phyloP scores from a whole-genome alignment of 2,329 filamentous ascomycete species.

The Ophiosphaerella herpotricha region DNA sequence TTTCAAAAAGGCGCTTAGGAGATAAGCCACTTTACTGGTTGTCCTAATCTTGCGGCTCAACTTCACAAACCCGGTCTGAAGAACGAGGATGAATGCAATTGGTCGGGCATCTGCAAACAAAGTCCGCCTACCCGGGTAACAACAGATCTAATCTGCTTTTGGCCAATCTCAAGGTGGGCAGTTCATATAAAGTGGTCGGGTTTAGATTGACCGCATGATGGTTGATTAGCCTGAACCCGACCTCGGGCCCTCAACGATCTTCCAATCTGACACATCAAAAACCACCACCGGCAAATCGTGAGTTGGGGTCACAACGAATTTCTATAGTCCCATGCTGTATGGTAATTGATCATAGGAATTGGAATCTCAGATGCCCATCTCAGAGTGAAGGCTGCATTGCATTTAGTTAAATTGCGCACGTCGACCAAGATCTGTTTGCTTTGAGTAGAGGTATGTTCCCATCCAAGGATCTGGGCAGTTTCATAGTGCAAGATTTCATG shows the following conservation, averaged over 20 bases:
- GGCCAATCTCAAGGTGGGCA: slow-evolving; percentile 4
- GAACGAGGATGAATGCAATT: slow-evolving; percentile 13
- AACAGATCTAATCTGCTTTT: slow-evolving; percentile 6
- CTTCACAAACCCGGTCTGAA: slow-evolving; percentile 16
- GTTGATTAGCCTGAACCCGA: slow-evolving; percentile 38
- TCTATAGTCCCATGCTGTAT: too few relatives aligned
- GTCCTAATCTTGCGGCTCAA: slow-evolving; percentile 24
- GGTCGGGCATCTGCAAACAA: slow-evolving; percentile 4
- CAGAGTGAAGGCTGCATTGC: too few relatives aligned
- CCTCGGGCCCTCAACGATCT: slow-evolving; percentile 8
- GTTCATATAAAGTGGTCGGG: slow-evolving; percentile 21
- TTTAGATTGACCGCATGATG: slow-evolving; percentile 32
- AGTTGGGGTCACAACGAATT: background rate
- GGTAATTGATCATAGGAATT: slow-evolving; percentile 4
- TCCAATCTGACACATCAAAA: background rate
- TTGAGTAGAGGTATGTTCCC: slow-evolving; percentile 11
- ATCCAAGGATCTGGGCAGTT: slow-evolving; percentile 27
- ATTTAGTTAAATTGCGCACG: background rate
- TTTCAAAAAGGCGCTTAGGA: background rate
- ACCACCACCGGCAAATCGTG: background rate
- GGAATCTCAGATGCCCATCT: background rate
- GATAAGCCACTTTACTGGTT: slow-evolving; percentile 1
- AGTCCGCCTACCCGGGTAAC: slow-evolving; percentile 15
- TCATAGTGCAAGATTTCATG: slow-evolving; percentile 26
- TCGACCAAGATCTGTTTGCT: background rate